Base-by-base conservation (phyloP, 306 rosid species). In the Comarum palustre region DNA sequence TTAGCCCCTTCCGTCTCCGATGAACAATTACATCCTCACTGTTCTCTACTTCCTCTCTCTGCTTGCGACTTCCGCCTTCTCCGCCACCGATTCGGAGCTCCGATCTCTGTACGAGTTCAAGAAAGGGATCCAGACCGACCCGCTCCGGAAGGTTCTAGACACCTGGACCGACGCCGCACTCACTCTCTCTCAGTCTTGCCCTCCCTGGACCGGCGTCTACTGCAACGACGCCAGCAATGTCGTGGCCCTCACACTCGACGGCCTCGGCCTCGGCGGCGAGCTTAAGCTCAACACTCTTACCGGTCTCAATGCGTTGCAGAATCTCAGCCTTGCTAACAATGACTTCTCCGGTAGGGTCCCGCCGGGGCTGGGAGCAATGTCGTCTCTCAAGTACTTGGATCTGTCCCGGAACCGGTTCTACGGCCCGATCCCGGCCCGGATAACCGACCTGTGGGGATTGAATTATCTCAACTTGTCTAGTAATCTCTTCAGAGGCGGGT, bases 361-460 rank as follows among this genome's bases (percentile, higher is more conserved):
- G 0, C 98, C 98, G 6, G 80, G 89, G 3, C 69, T 94, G 16
- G 97, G 97, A 14, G 74, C 87, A 3, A 78, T 94, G 51, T 46
- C 85, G 6, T 76, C 92, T 3, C 82, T 94, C 72, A 86, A 89
- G 85, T 87, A 81, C 82, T 84, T 94, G 85, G 98, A 94, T 94
- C 97, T 94, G 50, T 94, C 98, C 0, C 8, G 62, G 13, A 94
- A 94, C 82, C 25, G 64, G 7, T 94, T 94, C 85, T 89, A 87
- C 70, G 98, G 98, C 0, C 98, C 98, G 77, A 88, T 94, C 74
- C 97, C 98, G 0, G 87, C 83, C 10, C 87, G 94, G 88, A 86
- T 94, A 84, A 89, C 83, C 75, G 91, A 85, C 20, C 81, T 94
- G 0, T 94, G 93, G 92, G 89, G 77, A 1, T 76, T 94, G 42